These are phyloP conservation scores for Cladosporium sp. DNA, from an alignment of 2,329 filamentous ascomycete species.

Conservation along the genomic window DNA sequence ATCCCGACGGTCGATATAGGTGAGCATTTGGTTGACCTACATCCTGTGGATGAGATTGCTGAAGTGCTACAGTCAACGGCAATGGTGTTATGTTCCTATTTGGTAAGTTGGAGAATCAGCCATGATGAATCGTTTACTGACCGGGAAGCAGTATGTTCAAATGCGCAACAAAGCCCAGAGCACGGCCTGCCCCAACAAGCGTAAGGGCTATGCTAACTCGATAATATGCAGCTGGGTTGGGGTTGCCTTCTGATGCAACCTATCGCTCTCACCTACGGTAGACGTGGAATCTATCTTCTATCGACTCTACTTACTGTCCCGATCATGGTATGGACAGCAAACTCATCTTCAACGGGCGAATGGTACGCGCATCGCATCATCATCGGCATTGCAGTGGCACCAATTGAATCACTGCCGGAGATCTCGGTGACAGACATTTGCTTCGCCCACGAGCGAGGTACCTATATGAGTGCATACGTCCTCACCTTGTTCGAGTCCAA, in stretches of 20 bases:
- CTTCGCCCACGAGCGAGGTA: constrained; percentile 28
- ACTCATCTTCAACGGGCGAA: constrained; percentile 42
- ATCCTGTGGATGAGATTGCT: constrained; percentile 27
- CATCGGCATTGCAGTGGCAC: constrained; percentile 45
- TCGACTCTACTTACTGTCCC: constrained; percentile 38
- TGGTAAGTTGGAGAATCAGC: not conserved
- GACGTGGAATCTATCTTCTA: constrained; percentile 45
- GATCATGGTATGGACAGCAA: constrained; percentile 42
- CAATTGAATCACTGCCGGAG: constrained; percentile 47
- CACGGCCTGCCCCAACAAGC: not conserved
- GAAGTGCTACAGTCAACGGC: not conserved
- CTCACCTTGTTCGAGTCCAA: constrained; percentile 21
- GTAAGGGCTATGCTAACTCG: not conserved
- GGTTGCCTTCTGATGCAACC: constrained; percentile 51
- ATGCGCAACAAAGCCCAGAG: not conserved
- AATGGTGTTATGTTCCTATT: constrained; percentile 25
- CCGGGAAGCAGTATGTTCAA: not conserved
- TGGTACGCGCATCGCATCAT: constrained; percentile 47
- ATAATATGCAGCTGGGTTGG: constrained; percentile 38
- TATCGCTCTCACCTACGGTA: constrained; percentile 49
- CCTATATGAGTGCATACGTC: constrained; percentile 26
- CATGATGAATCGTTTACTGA: not conserved
- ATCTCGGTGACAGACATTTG: constrained; percentile 26
- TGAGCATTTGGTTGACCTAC: constrained; percentile 43
- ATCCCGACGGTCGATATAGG: constrained; percentile 42